Percentiles rank a stretch among this genome's conserved stretches.
phyloP scores from a whole-genome alignment of 2,329 filamentous ascomycete genomes.

The Hymenoscyphus infarciens region DNA sequence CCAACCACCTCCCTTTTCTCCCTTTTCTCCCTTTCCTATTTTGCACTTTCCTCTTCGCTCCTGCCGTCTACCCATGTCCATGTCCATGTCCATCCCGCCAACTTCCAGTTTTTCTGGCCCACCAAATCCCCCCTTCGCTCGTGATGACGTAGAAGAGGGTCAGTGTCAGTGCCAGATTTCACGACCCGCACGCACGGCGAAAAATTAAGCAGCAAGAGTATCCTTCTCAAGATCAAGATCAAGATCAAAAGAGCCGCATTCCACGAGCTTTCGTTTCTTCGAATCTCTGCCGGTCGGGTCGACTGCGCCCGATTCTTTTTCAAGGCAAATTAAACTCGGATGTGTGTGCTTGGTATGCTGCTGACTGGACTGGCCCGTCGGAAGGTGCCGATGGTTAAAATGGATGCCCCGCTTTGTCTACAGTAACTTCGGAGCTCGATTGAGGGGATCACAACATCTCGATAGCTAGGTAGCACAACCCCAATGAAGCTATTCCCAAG shows the following conservation, averaged over 20 bases:
- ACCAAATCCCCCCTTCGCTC: not conserved
- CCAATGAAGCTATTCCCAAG: not conserved
- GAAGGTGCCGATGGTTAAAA: not conserved
- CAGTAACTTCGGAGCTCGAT: not conserved
- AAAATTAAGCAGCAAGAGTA: not conserved
- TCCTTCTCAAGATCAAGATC: not conserved
- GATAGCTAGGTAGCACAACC: too few species aligned
- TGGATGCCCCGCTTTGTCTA: not conserved
- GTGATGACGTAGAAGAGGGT: not conserved
- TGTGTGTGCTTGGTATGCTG: too few species aligned
- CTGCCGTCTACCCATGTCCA: not conserved
- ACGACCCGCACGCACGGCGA: not conserved
- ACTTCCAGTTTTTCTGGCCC: not conserved
- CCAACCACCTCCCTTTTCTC: not conserved
- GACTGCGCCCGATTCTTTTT: not conserved
- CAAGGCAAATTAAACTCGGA: too few species aligned
- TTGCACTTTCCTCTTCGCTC: not conserved
- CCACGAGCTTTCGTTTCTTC: not conserved
- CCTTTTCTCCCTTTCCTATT: too few species aligned
- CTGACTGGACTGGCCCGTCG: not conserved
- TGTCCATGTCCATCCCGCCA: not conserved
- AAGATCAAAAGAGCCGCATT: not conserved
- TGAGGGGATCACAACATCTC: too few species aligned
- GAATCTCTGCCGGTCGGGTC: not conserved
- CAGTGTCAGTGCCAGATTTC: not conserved